Evolutionary conservation across 306 rosid species (phyloP).

Genomic region (Pterocarpus santalinus): DNA sequence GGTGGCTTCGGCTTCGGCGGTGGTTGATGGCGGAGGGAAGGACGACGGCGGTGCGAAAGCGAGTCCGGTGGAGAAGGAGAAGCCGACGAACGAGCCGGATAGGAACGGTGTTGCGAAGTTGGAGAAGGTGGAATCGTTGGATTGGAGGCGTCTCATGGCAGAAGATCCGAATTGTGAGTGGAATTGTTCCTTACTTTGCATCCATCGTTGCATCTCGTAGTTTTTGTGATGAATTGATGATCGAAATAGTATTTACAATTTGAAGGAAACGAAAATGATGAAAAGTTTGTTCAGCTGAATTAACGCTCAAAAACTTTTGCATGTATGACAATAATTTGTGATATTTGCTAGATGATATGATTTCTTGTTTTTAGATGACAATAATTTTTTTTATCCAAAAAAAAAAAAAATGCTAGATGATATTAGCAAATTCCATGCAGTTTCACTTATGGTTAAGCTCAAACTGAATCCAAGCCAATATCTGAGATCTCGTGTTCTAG

Average conservation of each 20-base stretch:
- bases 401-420: not conserved
- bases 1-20: constrained; percentile 42
- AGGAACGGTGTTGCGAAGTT: constrained; percentile 56
- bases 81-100: constrained; percentile 59
- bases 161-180: constrained; percentile 92
- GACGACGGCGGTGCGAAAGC: constrained; percentile 49
- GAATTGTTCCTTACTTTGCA: constrained; percentile 33
- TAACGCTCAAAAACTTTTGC: not conserved
- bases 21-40: constrained; percentile 33
- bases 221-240: not conserved
- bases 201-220: constrained; percentile 34
- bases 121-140: constrained; percentile 73
- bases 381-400: too few relatives aligned
- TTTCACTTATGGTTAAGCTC: not conserved
- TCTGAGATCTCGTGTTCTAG: not conserved
- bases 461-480: constrained; percentile 13
- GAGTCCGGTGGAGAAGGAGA: constrained; percentile 58
- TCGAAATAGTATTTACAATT: not conserved
- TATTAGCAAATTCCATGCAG: not conserved
- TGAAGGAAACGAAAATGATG: constrained; percentile 3
- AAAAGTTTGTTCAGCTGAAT: not conserved
- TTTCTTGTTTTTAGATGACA: too few relatives aligned
- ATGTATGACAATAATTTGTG: not conserved
- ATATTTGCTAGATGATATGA: not conserved
- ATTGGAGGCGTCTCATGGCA: constrained; percentile 89